These are phyloP conservation scores for Yamadazyma insecticola DNA, from an alignment of 805 yeast genomes.

Conservation along the genomic window DNA sequence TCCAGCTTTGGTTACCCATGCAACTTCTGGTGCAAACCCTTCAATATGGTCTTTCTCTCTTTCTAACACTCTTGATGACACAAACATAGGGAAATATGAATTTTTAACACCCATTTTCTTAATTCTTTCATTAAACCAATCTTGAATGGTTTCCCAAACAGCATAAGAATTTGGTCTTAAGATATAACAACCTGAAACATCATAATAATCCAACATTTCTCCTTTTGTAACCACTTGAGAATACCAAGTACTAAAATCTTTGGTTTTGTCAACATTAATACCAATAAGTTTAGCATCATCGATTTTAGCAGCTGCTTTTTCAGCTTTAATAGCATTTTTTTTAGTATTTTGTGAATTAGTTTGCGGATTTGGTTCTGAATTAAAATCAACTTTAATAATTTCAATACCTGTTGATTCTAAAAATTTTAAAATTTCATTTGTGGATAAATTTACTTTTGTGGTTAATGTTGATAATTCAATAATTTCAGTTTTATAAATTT, in stretches of 20 bases:
- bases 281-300: conserved; percentile 92
- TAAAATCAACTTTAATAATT: conserved; percentile 50
- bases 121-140: conserved; percentile 76
- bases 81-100: conserved; percentile 98
- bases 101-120: conserved; percentile 88
- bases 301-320: conserved; percentile 48
- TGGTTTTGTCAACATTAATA: conserved; percentile 87
- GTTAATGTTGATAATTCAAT: conserved; percentile 48
- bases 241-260: conserved; percentile 96
- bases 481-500: conserved; percentile 34
- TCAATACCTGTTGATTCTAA: conserved; percentile 49
- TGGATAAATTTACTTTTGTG: conserved; percentile 47
- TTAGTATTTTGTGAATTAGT: conserved; percentile 21
- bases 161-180: conserved; percentile 92
- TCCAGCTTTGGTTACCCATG: conserved; percentile 99
- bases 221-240: conserved; percentile 94
- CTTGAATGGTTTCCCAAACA: conserved; percentile 93
- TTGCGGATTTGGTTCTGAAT: conserved; percentile 37
- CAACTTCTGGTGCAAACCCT: conserved; percentile 99
- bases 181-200: conserved; percentile 97
- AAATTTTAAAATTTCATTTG: conserved; percentile 42
- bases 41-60: conserved; percentile 98
- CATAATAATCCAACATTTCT: conserved; percentile 98
- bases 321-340: conserved; percentile 29
- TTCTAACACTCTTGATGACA: conserved; percentile 86